phyloP scores from a whole-genome alignment of 2,329 filamentous ascomycete species.

The Neopestalotiopsis clavispora region DNA sequence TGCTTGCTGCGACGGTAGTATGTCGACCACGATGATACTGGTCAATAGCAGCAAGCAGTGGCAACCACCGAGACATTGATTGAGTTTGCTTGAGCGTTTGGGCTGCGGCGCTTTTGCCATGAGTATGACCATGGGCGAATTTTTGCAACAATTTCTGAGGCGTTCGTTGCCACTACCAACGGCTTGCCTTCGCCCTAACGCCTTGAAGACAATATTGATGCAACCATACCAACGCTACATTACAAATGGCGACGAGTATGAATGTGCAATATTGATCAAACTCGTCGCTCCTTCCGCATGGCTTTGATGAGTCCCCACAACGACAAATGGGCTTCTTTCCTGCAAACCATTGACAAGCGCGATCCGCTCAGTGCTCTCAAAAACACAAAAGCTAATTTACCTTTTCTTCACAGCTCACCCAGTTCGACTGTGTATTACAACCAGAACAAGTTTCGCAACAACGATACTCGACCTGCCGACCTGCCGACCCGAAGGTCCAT shows the following conservation, averaged over 20 bases:
- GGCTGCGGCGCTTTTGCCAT: too few relatives aligned
- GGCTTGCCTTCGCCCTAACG: too few relatives aligned
- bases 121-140: too few relatives aligned
- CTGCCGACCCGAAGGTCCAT: neutral
- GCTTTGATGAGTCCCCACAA: too few relatives aligned
- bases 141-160: too few relatives aligned
- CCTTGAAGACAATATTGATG: too few relatives aligned
- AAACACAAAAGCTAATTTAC: neutral
- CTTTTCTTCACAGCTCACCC: neutral
- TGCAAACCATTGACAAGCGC: neutral
- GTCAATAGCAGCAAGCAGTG: neutral
- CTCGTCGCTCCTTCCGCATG: too few relatives aligned
- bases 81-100: neutral
- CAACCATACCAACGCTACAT: too few relatives aligned
- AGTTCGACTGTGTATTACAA: neutral
- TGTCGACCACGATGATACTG: conserved; percentile 11
- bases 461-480: neutral
- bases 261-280: too few relatives aligned
- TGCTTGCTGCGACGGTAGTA: conserved; percentile 15
- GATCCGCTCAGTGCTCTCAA: neutral
- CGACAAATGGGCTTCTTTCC: neutral
- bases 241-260: too few relatives aligned
- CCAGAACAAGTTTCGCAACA: neutral
- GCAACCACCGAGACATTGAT: neutral
- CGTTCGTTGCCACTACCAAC: too few relatives aligned